Percentiles rank a stretch among this genome's conserved stretches.
Evolutionary conservation across 106 monocot species (phyloP).

Genomic region (Dioscorea alata): DNA sequence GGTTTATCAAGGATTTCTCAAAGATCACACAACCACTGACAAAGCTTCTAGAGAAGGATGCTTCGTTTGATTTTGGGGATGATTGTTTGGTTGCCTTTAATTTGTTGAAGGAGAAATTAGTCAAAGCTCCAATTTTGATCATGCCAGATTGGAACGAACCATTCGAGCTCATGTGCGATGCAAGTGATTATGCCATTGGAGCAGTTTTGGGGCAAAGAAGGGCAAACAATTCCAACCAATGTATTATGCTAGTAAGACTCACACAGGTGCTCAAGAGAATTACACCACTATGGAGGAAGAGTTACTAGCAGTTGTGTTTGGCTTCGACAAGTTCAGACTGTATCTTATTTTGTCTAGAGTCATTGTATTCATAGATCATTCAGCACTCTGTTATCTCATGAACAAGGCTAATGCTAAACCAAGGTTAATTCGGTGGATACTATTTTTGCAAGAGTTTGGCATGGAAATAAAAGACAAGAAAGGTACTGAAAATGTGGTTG

Average conservation of each 20-base stretch:
- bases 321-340: neutral
- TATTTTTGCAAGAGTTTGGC: neutral
- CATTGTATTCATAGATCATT: neutral
- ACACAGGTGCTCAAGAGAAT: neutral
- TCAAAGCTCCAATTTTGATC: neutral
- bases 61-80: neutral
- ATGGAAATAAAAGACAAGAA: neutral
- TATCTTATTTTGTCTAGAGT: neutral
- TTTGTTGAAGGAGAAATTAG: neutral
- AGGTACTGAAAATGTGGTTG: neutral
- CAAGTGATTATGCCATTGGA: neutral
- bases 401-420: no score
- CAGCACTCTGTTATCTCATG: neutral
- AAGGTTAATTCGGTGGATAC: neutral
- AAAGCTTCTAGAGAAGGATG: neutral
- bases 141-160: neutral
- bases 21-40: neutral
- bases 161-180: neutral
- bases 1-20: neutral
- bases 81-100: neutral
- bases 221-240: neutral
- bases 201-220: neutral
- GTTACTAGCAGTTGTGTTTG: neutral
- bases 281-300: neutral
- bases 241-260: neutral